Evolutionary conservation across 495 filamentous ascomycete species (phyloP).

Genomic region (Penicillium chermesinum): DNA sequence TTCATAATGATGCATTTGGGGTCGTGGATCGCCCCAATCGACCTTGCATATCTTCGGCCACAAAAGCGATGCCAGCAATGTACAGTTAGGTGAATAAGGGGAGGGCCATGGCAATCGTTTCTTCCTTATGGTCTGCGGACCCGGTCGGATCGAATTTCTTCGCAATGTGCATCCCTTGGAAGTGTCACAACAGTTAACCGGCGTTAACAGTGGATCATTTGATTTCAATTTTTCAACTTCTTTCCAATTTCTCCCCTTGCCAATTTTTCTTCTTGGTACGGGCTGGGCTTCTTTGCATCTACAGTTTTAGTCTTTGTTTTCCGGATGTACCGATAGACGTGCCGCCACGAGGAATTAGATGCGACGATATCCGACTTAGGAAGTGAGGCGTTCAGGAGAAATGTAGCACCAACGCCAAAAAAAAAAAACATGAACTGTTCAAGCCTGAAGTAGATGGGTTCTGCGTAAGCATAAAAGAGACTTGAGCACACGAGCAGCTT

Average conservation of each 20-base stretch:
- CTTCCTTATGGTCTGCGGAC: slow-evolving; percentile 10
- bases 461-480: not conserved
- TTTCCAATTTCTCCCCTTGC: slow-evolving; percentile 34
- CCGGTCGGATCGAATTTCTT: slow-evolving; percentile 13
- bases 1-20: not conserved
- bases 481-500: not conserved
- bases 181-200: not conserved
- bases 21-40: not conserved
- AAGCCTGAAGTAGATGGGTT: too few species aligned
- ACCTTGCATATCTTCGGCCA: slow-evolving; percentile 1
- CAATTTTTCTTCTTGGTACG: slow-evolving; percentile 23
- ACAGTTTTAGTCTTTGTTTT: slow-evolving; percentile 19
- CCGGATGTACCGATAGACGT: slow-evolving; percentile 33
- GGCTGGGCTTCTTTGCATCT: slow-evolving; percentile 21
- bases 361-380: slow-evolving; percentile 20
- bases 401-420: too few species aligned
- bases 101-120: slow-evolving; percentile 3
- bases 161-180: slow-evolving; percentile 3
- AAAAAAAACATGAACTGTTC: too few species aligned
- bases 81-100: slow-evolving; percentile 20
- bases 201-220: not conserved
- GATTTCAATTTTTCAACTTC: slow-evolving; percentile 17
- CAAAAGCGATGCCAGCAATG: slow-evolving; percentile 23
- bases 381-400: too few species aligned
- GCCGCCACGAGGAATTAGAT: slow-evolving; percentile 22